A percentile compares a stretch with the other conserved stretches of the same genome.
These are phyloP conservation scores for Cucumis hystrix DNA, from an alignment of 306 rosid genomes.

Conservation along the genomic window DNA sequence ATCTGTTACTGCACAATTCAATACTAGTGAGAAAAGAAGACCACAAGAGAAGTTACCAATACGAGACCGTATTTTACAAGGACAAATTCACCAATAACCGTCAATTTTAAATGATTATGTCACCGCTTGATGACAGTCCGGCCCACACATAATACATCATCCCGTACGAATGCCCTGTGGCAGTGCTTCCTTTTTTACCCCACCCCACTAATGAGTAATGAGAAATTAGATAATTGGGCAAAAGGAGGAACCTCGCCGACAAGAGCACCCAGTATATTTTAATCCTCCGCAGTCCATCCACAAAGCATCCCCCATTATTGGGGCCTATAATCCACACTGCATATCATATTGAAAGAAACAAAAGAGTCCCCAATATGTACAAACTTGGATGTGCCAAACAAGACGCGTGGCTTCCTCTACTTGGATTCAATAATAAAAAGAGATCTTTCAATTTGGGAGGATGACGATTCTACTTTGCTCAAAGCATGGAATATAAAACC, in stretches of 20 bases:
- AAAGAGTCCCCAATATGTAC: background rate
- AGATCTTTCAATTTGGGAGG: constrained; percentile 1
- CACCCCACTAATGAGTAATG: background rate
- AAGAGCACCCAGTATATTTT: constrained; percentile 5
- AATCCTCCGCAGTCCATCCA: background rate
- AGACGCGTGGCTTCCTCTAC: constrained; percentile 27
- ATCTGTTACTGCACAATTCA: background rate
- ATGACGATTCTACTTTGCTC: constrained; percentile 17
- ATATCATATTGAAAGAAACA: background rate
- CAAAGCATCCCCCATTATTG: constrained; percentile 10
- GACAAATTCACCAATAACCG: background rate
- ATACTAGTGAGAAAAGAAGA: background rate
- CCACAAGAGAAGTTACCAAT: background rate
- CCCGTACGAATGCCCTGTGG: background rate
- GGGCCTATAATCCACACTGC: constrained; percentile 11
- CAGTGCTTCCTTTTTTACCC: background rate
- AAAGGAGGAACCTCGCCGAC: constrained; percentile 6
- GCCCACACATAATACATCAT: background rate
- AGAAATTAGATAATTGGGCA: background rate
- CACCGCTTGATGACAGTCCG: background rate
- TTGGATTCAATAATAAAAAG: constrained; percentile 3
- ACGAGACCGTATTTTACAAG: background rate
- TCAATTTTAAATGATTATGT: constrained; percentile 5
- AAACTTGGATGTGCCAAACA: constrained; percentile 6
- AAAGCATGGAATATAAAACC: constrained; percentile 10